Evolutionary conservation across 495 filamentous ascomycete species (phyloP).

Genomic region (Penicillium canariense): DNA sequence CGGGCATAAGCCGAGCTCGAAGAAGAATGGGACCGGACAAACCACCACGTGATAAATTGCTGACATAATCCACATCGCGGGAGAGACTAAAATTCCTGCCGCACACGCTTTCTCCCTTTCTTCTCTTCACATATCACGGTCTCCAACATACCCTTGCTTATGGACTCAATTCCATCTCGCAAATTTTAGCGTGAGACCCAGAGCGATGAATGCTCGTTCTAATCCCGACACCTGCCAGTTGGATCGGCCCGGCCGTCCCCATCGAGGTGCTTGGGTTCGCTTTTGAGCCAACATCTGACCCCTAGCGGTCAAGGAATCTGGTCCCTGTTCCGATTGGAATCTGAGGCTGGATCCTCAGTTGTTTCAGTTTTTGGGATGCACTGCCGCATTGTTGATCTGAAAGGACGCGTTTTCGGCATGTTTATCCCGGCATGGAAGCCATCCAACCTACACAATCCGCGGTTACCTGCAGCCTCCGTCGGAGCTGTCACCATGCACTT

Average conservation of each 20-base stretch:
- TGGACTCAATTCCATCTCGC: constrained; percentile 22
- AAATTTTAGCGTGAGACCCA: constrained; percentile 46
- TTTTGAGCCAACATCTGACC: constrained; percentile 45
- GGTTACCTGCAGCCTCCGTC: neutral
- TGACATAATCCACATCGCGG: neutral
- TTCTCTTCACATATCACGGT: constrained; percentile 34
- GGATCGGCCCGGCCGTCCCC: constrained; percentile 17
- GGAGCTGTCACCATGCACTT: neutral
- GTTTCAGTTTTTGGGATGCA: neutral
- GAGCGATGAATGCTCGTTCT: constrained; percentile 47
- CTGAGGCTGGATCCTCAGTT: neutral
- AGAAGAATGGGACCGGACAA: no score
- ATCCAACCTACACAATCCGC: neutral
- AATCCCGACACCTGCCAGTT: constrained; percentile 45
- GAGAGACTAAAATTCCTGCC: constrained; percentile 10
- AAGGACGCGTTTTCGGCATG: neutral
- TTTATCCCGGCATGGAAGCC: neutral
- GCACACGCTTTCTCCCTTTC: constrained; percentile 15
- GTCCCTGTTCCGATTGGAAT: neutral
- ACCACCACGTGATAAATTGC: constrained; percentile 1
- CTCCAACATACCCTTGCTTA: constrained; percentile 45
- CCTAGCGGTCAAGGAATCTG: constrained; percentile 1
- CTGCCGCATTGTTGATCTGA: constrained; percentile 3
- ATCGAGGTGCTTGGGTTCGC: constrained; percentile 47
- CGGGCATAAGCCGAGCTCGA: no score